Conservation (phyloP, 2,329 filamentous ascomycete genomes). For the Penicillium sp. region DNA sequence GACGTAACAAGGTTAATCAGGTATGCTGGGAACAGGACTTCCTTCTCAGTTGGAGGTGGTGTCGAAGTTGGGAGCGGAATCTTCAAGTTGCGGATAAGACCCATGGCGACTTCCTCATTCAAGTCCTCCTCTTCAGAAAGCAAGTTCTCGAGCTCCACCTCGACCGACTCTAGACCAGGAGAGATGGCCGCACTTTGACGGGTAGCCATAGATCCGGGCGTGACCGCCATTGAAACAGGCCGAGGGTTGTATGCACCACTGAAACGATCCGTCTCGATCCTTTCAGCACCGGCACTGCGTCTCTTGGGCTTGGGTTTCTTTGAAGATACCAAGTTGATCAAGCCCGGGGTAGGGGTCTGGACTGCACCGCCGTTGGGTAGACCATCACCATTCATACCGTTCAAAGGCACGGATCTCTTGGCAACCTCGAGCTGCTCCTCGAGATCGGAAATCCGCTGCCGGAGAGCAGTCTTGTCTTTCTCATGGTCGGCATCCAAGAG, state of each 20-base stretch:
- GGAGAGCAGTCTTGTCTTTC: constrained; percentile 72
- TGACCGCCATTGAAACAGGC: constrained; percentile 87
- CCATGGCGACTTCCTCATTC: constrained; percentile 94
- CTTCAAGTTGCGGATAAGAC: constrained; percentile 90
- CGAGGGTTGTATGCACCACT: constrained; percentile 87
- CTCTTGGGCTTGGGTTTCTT: constrained; percentile 82
- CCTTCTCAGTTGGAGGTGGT: constrained; percentile 90
- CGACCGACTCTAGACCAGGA: constrained; percentile 77
- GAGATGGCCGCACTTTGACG: constrained; percentile 69
- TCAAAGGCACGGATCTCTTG: constrained; percentile 65
- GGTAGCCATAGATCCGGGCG: constrained; percentile 42
- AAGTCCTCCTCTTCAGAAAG: constrained; percentile 90
- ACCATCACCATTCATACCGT: constrained; percentile 50
- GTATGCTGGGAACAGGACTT: constrained; percentile 96
- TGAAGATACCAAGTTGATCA: constrained; percentile 92
- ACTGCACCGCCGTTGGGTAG: constrained; percentile 53
- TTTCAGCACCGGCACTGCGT: constrained; percentile 79
- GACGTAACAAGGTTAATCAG: constrained; percentile 98
- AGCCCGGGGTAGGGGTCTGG: constrained; percentile 56
- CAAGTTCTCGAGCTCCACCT: constrained; percentile 86
- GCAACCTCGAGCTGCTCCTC: constrained; percentile 87
- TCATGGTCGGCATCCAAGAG: constrained; percentile 67
- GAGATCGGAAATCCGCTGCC: constrained; percentile 79
- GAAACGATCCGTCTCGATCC: constrained; percentile 77
- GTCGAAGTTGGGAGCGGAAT: constrained; percentile 81